A percentile compares a stretch with the other conserved stretches of the same genome.
phyloP scores from a whole-genome alignment of 2,329 filamentous ascomycete species.

The Cladophialophora yegresii region DNA sequence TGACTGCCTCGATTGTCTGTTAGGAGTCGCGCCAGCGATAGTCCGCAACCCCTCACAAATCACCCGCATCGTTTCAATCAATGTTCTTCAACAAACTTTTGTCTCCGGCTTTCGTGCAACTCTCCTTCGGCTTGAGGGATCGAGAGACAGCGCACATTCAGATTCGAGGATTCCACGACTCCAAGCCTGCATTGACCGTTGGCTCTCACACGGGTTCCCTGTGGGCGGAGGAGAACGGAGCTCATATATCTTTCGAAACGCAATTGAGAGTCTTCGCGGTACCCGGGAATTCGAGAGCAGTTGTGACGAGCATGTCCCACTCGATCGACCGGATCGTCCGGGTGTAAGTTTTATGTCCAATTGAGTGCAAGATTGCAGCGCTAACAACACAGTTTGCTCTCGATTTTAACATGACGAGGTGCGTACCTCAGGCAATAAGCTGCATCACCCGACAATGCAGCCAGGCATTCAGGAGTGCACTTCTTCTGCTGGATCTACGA shows the following conservation, averaged over 20 bases:
- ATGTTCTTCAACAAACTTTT: not conserved
- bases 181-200: not conserved
- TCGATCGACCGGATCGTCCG: constrained; percentile 3
- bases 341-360: not conserved
- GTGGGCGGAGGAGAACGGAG: not conserved
- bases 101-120: constrained; percentile 5
- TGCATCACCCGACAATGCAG: not conserved
- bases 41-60: not conserved
- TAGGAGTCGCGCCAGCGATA: not conserved
- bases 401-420: not conserved
- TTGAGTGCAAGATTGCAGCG: too few relatives aligned
- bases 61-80: not conserved
- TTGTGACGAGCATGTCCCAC: not conserved
- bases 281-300: not conserved
- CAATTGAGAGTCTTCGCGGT: not conserved
- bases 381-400: constrained; percentile 10
- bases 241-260: not conserved
- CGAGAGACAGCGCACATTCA: not conserved
- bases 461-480: constrained; percentile 3
- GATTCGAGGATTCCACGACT: not conserved
- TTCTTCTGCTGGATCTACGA: constrained; percentile 5
- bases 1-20: constrained; percentile 3
- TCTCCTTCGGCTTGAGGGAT: constrained; percentile 4
- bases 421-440: not conserved
- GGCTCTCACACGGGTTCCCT: not conserved